Evolutionary conservation across 352 stramenopile genomes (phyloP), one percentile per base, ranked within the genome.

Genomic region (Phytophthora foliorum): DNA sequence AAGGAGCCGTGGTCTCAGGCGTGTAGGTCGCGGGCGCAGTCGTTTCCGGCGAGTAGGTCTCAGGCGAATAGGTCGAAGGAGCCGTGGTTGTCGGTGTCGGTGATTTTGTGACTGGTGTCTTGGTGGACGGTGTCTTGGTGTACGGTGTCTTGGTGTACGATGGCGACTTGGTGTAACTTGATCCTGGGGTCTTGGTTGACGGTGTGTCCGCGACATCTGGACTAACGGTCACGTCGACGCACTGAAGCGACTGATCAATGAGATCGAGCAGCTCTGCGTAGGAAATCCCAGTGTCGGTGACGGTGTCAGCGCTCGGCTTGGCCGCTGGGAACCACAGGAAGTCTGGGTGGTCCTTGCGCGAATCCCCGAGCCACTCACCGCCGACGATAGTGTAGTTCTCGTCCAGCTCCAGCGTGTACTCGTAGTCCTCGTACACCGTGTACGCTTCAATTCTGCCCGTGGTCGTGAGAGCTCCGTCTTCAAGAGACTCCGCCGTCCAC

Each of bases 401-500:
- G 48, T 84, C 73, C 27, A 84, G 53, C 57, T 84, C 76, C 14
- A 84, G 63, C 36, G 70, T 68, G 60, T 82, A 84, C 49, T 67
- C 73, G 71, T 82, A 84, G 59, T 73, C 67, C 34, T 74, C 66
- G 29, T 63, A 72, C 8, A 68, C 57, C 14, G 63, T 84, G 53
- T 81, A 80, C 39, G 45, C 63, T 22, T 54, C 55, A n/a, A 76
- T 74, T 16, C 62, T 42, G 0, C 74, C 69, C 0, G 56, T 77
- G 4, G 58, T 57, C n/a, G 74, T 74, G 10, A 84, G 66, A 21
- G 67, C 67, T 1, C 74, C 76, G 42, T 84, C 74, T 49, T 87
- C 79, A 57, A 75, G 55, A 22, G 67, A 77, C 54, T 87, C 76
- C 0, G 68, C 58, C 16, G 86, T 83, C 73, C 78, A 89, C 25